Base-by-base conservation (phyloP, 345 rosid genomes). In the Eucalyptus polyanthemos region DNA sequence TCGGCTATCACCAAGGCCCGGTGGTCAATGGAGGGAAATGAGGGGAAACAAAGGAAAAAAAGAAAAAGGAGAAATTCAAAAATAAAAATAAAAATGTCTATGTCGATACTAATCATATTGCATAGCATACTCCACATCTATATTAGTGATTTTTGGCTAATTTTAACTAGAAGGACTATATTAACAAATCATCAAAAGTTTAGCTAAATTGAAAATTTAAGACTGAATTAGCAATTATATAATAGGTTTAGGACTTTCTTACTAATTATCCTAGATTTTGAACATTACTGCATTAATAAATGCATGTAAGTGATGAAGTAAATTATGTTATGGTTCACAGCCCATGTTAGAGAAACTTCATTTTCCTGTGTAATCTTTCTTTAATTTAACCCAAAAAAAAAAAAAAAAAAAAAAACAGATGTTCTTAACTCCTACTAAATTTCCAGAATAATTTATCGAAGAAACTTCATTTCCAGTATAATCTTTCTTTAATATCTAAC, bases 31-130 rank as follows among this genome's bases (percentile, higher is more conserved):
- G 16, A 62, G 17, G 16, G 69, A 62, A 60, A 27, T 27, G 4
- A 62, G 31, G 31, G 8, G 4, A 62, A 27, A 27, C 8, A 27
- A 62, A 60, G n/a, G n/a, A 27, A 62, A 60, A 12, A 6, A 47
- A 47, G 49, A 47, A 47, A 12, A 47, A 11, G 5, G 13, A 47
- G 49, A 47, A 47, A 47, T 47, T 47, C 12, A 21, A 54, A 54
- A 54, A 17, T 3, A 22, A 11, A 60, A 11, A 3, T 13, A 6
- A 65, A 29, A 29, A n/a, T n/a, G 17, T 65, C 10, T 14, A 65
- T 29, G 19, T 62, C 5, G 0, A 15, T 14, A n/a, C 9, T 5
- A n/a, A 27, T 0, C 37, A 14, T 29, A 14, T 1, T 24, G 1
- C 27, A 0, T 56, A 24, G 29, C 29, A 56, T 9, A 24, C 62